Conservation (phyloP, 1,284 basidiomycete genomes). For the Meira miltonrushii region DNA sequence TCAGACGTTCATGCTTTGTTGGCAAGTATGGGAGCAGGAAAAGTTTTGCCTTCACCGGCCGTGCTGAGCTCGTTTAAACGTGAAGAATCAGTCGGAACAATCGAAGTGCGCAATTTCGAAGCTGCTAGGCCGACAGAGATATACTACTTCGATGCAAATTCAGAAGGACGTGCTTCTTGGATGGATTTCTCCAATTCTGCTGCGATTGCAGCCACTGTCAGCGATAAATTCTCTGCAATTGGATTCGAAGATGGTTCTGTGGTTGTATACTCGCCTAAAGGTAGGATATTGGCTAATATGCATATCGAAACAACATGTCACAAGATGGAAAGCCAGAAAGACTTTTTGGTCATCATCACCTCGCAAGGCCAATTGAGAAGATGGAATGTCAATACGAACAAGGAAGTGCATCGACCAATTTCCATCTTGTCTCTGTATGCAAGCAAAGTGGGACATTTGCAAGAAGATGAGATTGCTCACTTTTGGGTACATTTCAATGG, state of each 20-base stretch:
- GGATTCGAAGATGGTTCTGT: constrained; percentile 34
- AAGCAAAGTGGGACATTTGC: not conserved
- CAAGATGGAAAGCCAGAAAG: constrained; percentile 29
- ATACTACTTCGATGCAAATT: not conserved
- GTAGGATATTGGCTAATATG: constrained; percentile 30
- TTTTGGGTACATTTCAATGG: constrained; percentile 42
- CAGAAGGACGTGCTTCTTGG: constrained; percentile 61
- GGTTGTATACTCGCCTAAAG: constrained; percentile 37
- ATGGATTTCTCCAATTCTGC: constrained; percentile 75
- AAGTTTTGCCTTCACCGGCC: constrained; percentile 24
- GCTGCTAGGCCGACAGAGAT: constrained; percentile 35
- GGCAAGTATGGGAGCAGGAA: constrained; percentile 4
- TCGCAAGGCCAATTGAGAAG: constrained; percentile 30
- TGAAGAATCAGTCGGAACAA: constrained; percentile 59
- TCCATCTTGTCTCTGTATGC: constrained; percentile 28
- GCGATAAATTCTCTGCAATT: constrained; percentile 65
- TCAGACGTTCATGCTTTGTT: constrained; percentile 8
- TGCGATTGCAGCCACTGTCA: constrained; percentile 64
- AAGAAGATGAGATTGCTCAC: constrained; percentile 26
- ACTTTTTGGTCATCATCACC: constrained; percentile 36
- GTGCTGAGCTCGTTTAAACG: constrained; percentile 26
- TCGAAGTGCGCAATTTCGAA: constrained; percentile 76
- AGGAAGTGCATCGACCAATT: constrained; percentile 28
- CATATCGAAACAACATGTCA: constrained; percentile 31
- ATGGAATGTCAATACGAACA: constrained; percentile 35